A percentile compares a stretch with the other conserved stretches of the same genome.
Evolutionary conservation across 179 eudicot species (phyloP).

Genomic region (Spergularia azorica): DNA sequence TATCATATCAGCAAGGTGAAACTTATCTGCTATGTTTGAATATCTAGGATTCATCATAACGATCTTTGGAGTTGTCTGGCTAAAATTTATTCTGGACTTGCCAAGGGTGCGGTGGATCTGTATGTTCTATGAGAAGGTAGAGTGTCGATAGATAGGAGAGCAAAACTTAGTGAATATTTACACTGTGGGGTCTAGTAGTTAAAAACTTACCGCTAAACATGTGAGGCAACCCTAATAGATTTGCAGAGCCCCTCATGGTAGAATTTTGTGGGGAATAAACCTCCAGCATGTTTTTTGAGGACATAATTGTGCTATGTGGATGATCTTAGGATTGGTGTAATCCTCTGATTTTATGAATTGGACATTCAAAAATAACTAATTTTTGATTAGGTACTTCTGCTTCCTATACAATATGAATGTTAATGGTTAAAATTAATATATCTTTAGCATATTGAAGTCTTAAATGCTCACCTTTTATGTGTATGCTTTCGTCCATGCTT

Average conservation of each 20-base stretch:
- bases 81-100: not conserved
- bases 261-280: not conserved
- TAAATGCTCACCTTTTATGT: not conserved
- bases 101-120: not conserved
- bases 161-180: not conserved
- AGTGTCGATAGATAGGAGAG: not conserved
- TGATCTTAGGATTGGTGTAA: not conserved
- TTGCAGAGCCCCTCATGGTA: not conserved
- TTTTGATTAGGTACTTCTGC: not conserved
- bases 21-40: too few relatives aligned
- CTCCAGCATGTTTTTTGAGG: not conserved
- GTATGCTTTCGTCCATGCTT: constrained; percentile 3
- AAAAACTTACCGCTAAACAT: not conserved
- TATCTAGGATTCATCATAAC: not conserved
- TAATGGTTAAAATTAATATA: not conserved
- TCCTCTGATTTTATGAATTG: not conserved
- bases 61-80: constrained; percentile 5
- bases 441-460: not conserved
- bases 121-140: not conserved
- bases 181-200: not conserved
- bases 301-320: not conserved
- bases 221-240: not conserved
- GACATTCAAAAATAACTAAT: not conserved
- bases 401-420: not conserved
- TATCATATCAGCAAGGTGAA: too few relatives aligned